A percentile compares a stretch with the other conserved stretches of the same genome.
phyloP scores from a whole-genome alignment of 2,329 filamentous ascomycete genomes.

The Westerdykella ornata region DNA sequence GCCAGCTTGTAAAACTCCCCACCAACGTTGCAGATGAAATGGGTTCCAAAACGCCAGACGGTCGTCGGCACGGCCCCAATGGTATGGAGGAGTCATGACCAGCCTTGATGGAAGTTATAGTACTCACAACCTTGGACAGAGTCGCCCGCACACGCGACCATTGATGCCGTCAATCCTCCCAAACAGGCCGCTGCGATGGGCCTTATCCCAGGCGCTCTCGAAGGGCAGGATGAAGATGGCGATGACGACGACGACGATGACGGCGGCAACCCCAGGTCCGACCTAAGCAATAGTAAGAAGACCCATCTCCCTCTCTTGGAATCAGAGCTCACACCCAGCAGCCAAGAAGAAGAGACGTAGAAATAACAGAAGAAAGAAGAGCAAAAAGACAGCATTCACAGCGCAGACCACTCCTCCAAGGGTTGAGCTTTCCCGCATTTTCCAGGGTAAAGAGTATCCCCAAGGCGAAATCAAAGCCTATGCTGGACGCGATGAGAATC shows the following conservation, averaged over 20 bases:
- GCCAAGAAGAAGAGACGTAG: conserved; percentile 61
- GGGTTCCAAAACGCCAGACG: conserved; percentile 38
- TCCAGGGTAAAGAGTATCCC: conserved; percentile 62
- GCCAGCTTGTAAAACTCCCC: too few relatives aligned
- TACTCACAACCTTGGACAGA: conserved; percentile 21
- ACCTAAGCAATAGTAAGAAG: conserved; percentile 15
- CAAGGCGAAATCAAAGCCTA: conserved; percentile 72
- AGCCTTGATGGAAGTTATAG: background rate
- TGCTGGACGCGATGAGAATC: conserved; percentile 56
- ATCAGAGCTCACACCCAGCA: conserved; percentile 9
- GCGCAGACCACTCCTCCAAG: conserved; percentile 66
- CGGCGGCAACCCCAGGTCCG: conserved; percentile 32
- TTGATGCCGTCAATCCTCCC: conserved; percentile 26
- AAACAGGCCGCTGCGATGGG: conserved; percentile 33
- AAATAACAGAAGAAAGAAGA: conserved; percentile 67
- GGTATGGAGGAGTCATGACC: conserved; percentile 12
- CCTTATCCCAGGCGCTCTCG: conserved; percentile 32
- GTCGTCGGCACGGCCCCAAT: conserved; percentile 28
- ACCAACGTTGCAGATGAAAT: conserved; percentile 12
- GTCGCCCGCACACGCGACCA: conserved; percentile 18
- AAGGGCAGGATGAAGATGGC: conserved; percentile 43
- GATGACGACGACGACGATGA: conserved; percentile 44
- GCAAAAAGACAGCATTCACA: conserved; percentile 44
- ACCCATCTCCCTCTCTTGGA: conserved; percentile 3
- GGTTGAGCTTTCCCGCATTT: conserved; percentile 63